A percentile compares a stretch with the other conserved stretches of the same genome.
Evolutionary conservation across 2,329 filamentous ascomycete species (phyloP).

Genomic region (Fulvia fulva): DNA sequence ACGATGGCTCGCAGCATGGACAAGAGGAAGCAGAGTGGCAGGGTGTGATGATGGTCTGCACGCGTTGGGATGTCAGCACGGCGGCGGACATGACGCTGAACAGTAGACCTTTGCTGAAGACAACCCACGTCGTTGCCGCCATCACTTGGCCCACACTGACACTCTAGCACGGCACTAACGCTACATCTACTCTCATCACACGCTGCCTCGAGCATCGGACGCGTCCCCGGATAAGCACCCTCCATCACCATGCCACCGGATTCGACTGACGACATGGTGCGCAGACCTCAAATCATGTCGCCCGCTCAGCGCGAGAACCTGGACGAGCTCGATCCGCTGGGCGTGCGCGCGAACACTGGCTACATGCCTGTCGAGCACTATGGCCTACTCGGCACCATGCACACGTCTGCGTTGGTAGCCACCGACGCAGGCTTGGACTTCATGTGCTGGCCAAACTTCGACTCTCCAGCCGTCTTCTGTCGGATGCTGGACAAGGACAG

Average conservation of each 20-base stretch:
- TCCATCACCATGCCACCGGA: neutral
- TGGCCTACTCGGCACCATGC: slow-evolving; percentile 1
- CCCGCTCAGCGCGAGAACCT: neutral
- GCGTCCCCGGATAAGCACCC: neutral
- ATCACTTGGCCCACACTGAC: neutral
- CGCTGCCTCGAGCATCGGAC: neutral
- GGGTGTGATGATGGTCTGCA: neutral
- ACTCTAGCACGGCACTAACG: too few relatives aligned
- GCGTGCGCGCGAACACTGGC: neutral
- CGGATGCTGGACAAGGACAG: neutral
- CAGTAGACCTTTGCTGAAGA: neutral
- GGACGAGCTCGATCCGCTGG: neutral
- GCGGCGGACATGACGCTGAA: neutral
- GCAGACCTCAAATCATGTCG: neutral
- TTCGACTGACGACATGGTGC: neutral
- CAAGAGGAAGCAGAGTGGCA: neutral
- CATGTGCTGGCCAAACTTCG: neutral
- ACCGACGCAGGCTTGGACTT: neutral
- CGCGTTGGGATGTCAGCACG: neutral
- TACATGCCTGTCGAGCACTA: slow-evolving; percentile 2
- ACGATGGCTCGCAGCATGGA: too few relatives aligned
- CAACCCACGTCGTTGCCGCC: neutral
- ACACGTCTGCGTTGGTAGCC: neutral
- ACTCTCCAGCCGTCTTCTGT: neutral
- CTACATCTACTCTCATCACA: neutral